Conservation (phyloP, 352 stramenopile genomes). For the Phytophthora pinifolia region DNA sequence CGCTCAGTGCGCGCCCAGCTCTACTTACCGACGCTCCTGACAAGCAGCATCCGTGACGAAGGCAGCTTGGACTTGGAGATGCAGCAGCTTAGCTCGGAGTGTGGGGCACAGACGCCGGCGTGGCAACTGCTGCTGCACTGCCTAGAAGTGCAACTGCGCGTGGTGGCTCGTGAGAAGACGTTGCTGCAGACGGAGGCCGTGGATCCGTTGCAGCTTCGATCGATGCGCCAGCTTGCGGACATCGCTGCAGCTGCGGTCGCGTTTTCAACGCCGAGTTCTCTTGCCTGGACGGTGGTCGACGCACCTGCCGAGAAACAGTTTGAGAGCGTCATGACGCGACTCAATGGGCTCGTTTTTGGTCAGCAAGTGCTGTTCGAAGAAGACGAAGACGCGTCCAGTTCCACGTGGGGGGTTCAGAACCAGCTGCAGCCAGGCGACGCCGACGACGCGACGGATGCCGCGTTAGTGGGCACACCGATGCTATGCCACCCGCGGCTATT, state of each 20-base stretch:
- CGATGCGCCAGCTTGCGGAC: conserved; percentile 57
- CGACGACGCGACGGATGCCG: conserved; percentile 25
- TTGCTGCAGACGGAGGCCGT: conserved; percentile 32
- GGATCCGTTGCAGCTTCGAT: conserved; percentile 52
- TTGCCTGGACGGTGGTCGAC: conserved; percentile 49
- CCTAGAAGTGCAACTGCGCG: conserved; percentile 56
- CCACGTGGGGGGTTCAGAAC: conserved; percentile 10
- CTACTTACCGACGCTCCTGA: conserved; percentile 59
- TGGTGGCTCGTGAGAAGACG: conserved; percentile 47
- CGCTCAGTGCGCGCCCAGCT: conserved; percentile 41
- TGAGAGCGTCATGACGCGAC: conserved; percentile 43
- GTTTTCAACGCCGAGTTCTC: conserved; percentile 40
- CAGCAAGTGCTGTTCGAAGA: conserved; percentile 73
- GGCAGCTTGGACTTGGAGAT: conserved; percentile 50
- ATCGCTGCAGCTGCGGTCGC: conserved; percentile 41
- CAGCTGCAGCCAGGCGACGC: conserved; percentile 17
- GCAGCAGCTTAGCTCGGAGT: conserved; percentile 44
- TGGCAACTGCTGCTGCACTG: conserved; percentile 65
- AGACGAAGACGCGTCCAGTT: conserved; percentile 35
- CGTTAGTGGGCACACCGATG: conserved; percentile 38
- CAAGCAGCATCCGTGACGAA: conserved; percentile 44
- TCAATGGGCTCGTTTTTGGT: conserved; percentile 71
- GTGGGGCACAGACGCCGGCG: conserved; percentile 39
- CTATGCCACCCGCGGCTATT: conserved; percentile 54
- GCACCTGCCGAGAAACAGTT: conserved; percentile 42